These are phyloP conservation scores for Tulasnella sp. DNA, from an alignment of 768 basidiomycete species.

Conservation along the genomic window DNA sequence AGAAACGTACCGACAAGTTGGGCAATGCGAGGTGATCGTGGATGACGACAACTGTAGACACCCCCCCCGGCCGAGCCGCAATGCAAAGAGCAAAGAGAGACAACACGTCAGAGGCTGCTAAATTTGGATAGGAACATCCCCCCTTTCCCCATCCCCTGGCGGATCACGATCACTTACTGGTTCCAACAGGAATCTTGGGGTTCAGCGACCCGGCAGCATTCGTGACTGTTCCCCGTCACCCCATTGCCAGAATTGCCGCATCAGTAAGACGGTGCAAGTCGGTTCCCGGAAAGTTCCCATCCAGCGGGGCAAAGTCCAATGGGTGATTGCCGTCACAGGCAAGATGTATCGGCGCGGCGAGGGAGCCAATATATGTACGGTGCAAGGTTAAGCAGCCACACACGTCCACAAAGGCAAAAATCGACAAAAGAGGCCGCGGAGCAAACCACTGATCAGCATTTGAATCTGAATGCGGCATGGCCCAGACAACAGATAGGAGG, in stretches of 20 bases:
- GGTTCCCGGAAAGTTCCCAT: not conserved
- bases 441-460: not conserved
- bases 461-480: not conserved
- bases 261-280: not conserved
- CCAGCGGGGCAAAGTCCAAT: not conserved
- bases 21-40: constrained; percentile 83
- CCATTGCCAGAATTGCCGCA: not conserved
- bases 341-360: not conserved
- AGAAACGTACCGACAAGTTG: constrained; percentile 44
- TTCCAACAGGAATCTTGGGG: constrained; percentile 67
- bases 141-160: not conserved
- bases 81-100: not conserved
- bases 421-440: not conserved
- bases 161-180: constrained; percentile 50
- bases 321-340: not conserved
- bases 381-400: not conserved
- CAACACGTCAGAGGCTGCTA: not conserved
- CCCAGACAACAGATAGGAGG: not conserved
- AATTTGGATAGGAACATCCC: no score
- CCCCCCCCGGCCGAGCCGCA: not conserved
- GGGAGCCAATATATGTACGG: not conserved
- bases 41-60: constrained; percentile 70
- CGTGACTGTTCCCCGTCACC: constrained; percentile 52
- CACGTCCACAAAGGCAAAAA: constrained; percentile 10
- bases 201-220: constrained; percentile 85